These are phyloP conservation scores for Pholiota microspora DNA, from an alignment of 768 basidiomycete genomes.

Conservation along the genomic window DNA sequence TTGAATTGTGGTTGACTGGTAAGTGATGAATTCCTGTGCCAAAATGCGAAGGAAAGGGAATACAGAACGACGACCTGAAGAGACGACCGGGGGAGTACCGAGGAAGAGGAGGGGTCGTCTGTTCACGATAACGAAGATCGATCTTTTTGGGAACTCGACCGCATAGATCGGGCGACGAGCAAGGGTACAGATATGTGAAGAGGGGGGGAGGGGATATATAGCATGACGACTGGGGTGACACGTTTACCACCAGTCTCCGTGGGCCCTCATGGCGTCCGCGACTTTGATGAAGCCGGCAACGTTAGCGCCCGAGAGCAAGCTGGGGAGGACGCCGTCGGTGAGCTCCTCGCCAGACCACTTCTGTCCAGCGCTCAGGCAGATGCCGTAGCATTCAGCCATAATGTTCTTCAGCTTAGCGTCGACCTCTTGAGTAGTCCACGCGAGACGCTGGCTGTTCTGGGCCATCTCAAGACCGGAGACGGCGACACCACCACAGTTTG, in stretches of 20 bases:
- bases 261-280: slow-evolving; percentile 71
- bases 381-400: slow-evolving; percentile 65
- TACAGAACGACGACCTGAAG: neutral
- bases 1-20: neutral
- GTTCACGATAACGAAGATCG: neutral
- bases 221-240: slow-evolving; percentile 1
- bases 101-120: too few species aligned
- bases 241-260: slow-evolving; percentile 75
- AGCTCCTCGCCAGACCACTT: slow-evolving; percentile 54
- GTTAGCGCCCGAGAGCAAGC: slow-evolving; percentile 66
- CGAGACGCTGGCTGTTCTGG: slow-evolving; percentile 68
- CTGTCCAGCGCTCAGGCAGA: slow-evolving; percentile 54
- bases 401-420: slow-evolving; percentile 68
- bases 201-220: neutral
- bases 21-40: neutral
- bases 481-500: slow-evolving; percentile 74
- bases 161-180: too few species aligned
- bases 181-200: neutral
- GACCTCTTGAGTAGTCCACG: slow-evolving; percentile 62
- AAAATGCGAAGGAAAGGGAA: neutral
- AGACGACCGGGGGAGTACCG: neutral
- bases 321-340: slow-evolving; percentile 39
- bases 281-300: slow-evolving; percentile 71
- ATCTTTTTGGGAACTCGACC: neutral
- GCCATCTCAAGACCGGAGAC: slow-evolving; percentile 81